These are phyloP conservation scores for Akanthomyces muscarius DNA, from an alignment of 2,329 filamentous ascomycete species.

Conservation along the genomic window DNA sequence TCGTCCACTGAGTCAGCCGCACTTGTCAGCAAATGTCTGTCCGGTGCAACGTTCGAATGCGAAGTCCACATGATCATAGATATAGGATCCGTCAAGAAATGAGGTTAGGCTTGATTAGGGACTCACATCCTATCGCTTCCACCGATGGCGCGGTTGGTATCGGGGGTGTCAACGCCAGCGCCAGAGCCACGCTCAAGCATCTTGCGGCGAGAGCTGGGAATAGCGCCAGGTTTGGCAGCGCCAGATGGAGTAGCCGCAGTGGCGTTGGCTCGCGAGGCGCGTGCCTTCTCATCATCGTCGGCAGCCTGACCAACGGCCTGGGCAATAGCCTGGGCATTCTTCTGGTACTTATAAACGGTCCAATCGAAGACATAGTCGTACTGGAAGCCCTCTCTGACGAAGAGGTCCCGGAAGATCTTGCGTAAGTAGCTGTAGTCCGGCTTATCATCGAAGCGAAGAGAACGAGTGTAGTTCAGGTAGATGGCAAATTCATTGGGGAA, in stretches of 20 bases:
- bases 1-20: constrained; percentile 81
- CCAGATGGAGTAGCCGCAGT: constrained; percentile 61
- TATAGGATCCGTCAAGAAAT: constrained; percentile 43
- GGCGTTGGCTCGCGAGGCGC: constrained; percentile 62
- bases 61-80: constrained; percentile 81
- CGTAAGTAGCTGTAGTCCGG: constrained; percentile 99
- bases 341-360: constrained; percentile 99
- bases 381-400: constrained; percentile 98
- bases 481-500: constrained; percentile 99
- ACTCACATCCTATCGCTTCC: constrained; percentile 97
- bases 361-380: constrained; percentile 99
- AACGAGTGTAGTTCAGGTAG: constrained; percentile 98
- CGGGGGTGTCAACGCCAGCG: constrained; percentile 60
- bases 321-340: constrained; percentile 93
- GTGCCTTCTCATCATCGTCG: constrained; percentile 71
- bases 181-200: constrained; percentile 66
- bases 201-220: constrained; percentile 77
- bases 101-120: constrained; percentile 50
- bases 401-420: constrained; percentile 99
- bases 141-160: constrained; percentile 70
- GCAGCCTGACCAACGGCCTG: constrained; percentile 66
- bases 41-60: constrained; percentile 65
- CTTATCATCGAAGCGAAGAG: constrained; percentile 98
- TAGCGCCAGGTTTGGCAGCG: constrained; percentile 66
- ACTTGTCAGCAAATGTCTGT: constrained; percentile 68